These are phyloP conservation scores for Berkeleyomyces rouxiae DNA, from an alignment of 2,329 filamentous ascomycete genomes.

Conservation along the genomic window DNA sequence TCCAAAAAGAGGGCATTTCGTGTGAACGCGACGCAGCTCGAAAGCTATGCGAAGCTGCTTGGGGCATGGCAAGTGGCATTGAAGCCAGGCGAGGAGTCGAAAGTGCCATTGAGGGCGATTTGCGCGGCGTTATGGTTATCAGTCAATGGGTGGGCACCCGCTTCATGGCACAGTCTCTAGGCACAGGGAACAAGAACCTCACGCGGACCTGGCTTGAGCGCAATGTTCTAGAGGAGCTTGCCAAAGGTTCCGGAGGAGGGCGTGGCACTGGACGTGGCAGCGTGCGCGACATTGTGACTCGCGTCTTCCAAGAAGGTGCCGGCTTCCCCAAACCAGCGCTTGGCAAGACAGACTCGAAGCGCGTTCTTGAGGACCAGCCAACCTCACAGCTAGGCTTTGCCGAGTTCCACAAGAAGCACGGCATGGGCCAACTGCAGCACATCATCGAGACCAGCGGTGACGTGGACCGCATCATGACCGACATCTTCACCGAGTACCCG, in stretches of 20 bases:
- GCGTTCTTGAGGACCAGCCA: conserved; percentile 34
- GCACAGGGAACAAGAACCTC: conserved; percentile 29
- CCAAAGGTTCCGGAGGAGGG: conserved; percentile 53
- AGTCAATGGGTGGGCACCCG: conserved; percentile 73
- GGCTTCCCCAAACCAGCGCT: conserved; percentile 50
- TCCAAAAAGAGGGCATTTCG: conserved; percentile 73
- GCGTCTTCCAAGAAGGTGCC: conserved; percentile 65
- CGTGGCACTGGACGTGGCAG: conserved; percentile 56
- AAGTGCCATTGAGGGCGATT: conserved; percentile 52
- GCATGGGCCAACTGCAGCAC: conserved; percentile 54
- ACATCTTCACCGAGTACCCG: conserved; percentile 77
- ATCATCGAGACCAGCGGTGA: conserved; percentile 70
- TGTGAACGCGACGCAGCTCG: conserved; percentile 82
- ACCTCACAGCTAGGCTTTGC: conserved; percentile 50
- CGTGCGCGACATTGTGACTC: conserved; percentile 55
- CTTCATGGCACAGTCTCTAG: conserved; percentile 34
- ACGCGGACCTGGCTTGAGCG: conserved; percentile 64
- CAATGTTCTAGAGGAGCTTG: conserved; percentile 49
- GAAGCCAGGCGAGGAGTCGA: conserved; percentile 53
- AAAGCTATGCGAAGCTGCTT: conserved; percentile 66
- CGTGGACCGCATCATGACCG: conserved; percentile 58
- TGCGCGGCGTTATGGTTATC: conserved; percentile 71
- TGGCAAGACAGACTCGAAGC: conserved; percentile 18
- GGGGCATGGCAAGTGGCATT: conserved; percentile 59
- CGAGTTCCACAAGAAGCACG: conserved; percentile 54